Evolutionary conservation across 225 moss, liverwort and hornwort genomes (phyloP), one percentile per base, ranked within the genome.

Genomic region (Neckera pumila): DNA sequence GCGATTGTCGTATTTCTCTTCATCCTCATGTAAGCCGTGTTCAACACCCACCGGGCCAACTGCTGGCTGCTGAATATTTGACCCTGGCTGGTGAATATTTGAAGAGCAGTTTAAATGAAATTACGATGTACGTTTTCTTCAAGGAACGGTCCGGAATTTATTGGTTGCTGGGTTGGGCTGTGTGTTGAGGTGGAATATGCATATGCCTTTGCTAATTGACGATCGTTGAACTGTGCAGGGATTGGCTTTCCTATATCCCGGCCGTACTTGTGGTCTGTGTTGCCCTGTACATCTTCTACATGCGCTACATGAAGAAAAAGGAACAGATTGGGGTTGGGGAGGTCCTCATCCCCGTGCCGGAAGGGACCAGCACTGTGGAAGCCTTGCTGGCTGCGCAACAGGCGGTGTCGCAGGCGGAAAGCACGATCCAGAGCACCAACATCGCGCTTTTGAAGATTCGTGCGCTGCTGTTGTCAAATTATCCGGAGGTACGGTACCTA

Each of bases 381-480:
- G 95, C 96, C 87, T 90, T 99, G 61, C 38, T 97, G 57, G 96
- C 96, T n/a, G 84, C 97, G 80, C 99, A 96, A 63, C 97, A 99
- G 90, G 96, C 95, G 73, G 91, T 96, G 84, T 84, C 93, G 57
- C 96, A 99, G 89, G 87, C 95, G 53, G 99, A 99, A 89, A 93
- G 25, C 59, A 74, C 94, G 17, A 89, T 99, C 62, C 96, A 97
- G 82, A 89, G 89, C 8, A 94, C 85, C 34, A 99, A 99, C 79
- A 96, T 99, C 75, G 20, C 86, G 83, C 89, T 99, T 27, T 90
- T 99, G 83, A 99, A 97, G 90, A 91, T 96, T 84, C 96, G 98
- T 77, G 90, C 97, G 40, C 91, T 99, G 45, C 81, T 94, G 38
- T 89, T 96, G 63, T 95, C 97, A 76, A 93, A 94, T 42, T 95